Percentiles rank a stretch among this genome's conserved stretches.
These are phyloP conservation scores for Verruconis gallopava DNA, from an alignment of 2,329 filamentous ascomycete genomes.

Conservation along the genomic window DNA sequence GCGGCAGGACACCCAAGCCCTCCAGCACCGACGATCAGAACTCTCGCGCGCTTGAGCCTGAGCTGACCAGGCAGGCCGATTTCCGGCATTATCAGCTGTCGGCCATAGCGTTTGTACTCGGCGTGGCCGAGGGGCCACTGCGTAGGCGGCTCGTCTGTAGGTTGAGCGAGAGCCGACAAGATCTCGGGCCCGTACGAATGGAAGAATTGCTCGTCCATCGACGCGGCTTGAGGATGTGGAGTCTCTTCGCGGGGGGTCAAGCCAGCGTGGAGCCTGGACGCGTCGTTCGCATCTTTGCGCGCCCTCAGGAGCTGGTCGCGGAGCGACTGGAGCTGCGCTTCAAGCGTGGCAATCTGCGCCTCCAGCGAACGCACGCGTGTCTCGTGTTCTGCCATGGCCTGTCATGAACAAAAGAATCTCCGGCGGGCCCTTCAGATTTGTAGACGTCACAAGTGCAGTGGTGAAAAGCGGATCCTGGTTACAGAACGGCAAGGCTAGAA, in stretches of 20 bases:
- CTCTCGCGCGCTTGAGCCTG: conserved; percentile 51
- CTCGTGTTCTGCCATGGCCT: conserved; percentile 9
- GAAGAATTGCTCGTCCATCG: conserved; percentile 28
- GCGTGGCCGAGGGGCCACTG: conserved; percentile 56
- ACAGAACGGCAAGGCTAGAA: no score
- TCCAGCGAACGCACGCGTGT: conserved; percentile 7
- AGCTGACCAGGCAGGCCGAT: conserved; percentile 72
- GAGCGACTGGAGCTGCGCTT: conserved; percentile 3
- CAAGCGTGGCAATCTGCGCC: conserved; percentile 3
- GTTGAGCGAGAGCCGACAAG: conserved; percentile 21
- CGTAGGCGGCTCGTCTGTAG: conserved; percentile 8
- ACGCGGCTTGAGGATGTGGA: conserved; percentile 18
- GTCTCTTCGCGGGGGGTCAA: conserved; percentile 11
- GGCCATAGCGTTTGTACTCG: conserved; percentile 77
- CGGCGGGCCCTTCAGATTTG: no score
- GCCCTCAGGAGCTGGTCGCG: conserved; percentile 2
- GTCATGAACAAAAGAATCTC: background rate
- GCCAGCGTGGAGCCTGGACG: conserved; percentile 1
- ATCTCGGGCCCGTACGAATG: conserved; percentile 31
- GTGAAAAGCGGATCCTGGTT: no score
- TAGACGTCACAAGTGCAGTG: no score
- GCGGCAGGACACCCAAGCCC: conserved; percentile 87
- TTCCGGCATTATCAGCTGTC: conserved; percentile 79
- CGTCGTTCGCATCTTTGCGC: conserved; percentile 13
- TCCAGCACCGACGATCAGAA: conserved; percentile 76